These are phyloP conservation scores for Entomortierella lignicola DNA, from an alignment of 192 early-diverging fungal species.

Conservation along the genomic window DNA sequence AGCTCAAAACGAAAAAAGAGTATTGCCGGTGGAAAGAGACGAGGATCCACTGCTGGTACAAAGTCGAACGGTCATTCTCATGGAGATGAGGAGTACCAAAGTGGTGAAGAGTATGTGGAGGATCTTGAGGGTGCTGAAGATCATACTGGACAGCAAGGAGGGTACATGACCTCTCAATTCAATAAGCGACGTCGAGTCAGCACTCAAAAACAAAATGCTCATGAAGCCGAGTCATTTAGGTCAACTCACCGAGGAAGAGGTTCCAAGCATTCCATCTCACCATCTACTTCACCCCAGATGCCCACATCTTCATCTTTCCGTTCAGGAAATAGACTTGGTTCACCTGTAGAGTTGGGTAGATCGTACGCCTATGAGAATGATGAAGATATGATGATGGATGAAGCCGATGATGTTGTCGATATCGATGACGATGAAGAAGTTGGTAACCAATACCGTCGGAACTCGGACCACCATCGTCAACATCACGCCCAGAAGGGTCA, in stretches of 20 bases:
- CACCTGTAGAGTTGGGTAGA: constrained; percentile 13
- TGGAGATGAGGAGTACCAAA: constrained; percentile 9
- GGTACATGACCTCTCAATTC: constrained; percentile 5
- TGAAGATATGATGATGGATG: constrained; percentile 1
- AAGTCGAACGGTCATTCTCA: constrained; percentile 5
- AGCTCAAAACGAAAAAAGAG: constrained; percentile 27
- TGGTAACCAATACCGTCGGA: background rate
- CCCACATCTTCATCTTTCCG: background rate
- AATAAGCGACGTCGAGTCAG: constrained; percentile 19
- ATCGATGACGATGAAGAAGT: constrained; percentile 11
- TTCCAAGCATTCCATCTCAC: background rate
- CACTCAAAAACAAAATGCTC: background rate
- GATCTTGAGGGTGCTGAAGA: constrained; percentile 1
- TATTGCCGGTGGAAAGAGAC: background rate
- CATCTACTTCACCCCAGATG: constrained; percentile 16
- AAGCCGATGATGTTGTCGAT: constrained; percentile 1
- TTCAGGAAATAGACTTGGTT: constrained; percentile 9
- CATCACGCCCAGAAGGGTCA: background rate
- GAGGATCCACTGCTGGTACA: background rate
- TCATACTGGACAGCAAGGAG: background rate
- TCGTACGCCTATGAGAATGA: background rate
- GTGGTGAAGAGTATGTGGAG: constrained; percentile 9
- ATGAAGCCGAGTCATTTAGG: background rate
- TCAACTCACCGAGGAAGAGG: constrained; percentile 7
- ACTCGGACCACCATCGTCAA: background rate